Evolutionary conservation across 768 basidiomycete species (phyloP).

Genomic region (Suillus americanus): DNA sequence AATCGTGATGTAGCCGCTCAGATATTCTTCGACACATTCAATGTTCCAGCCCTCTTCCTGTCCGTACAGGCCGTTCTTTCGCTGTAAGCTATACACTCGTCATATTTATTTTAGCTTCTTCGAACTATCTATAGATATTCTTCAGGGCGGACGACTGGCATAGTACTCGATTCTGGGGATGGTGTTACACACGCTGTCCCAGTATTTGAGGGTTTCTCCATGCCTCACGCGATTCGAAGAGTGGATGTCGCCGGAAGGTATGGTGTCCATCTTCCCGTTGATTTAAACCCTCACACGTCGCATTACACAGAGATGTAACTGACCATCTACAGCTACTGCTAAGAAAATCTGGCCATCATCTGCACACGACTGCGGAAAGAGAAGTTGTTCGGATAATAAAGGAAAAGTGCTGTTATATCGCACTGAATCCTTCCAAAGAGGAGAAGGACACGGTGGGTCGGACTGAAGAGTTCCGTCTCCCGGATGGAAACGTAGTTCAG

Average conservation of each 20-base stretch:
- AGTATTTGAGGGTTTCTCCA: conserved; percentile 98
- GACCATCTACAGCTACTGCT: conserved; percentile 93
- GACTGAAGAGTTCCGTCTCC: conserved; percentile 86
- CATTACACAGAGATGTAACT: conserved; percentile 77
- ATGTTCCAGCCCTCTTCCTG: conserved; percentile 95
- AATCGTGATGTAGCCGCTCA: conserved; percentile 97
- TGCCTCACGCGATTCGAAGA: conserved; percentile 96
- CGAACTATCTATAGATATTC: conserved; percentile 69
- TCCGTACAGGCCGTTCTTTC: conserved; percentile 97
- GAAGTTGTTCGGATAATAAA: conserved; percentile 98
- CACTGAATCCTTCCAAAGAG: conserved; percentile 89
- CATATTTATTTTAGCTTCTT: conserved; percentile 11
- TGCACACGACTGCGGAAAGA: conserved; percentile 95
- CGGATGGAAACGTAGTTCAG: conserved; percentile 93
- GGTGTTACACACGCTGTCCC: conserved; percentile 99
- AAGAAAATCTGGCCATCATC: conserved; percentile 90
- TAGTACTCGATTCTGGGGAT: conserved; percentile 97
- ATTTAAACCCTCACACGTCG: conserved; percentile 3
- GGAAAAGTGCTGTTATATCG: conserved; percentile 97
- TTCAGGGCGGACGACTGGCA: conserved; percentile 97
- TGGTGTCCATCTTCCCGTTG: conserved; percentile 17
- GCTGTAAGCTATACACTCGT: conserved; percentile 56
- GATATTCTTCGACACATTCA: conserved; percentile 99
- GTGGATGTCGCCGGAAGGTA: conserved; percentile 96
- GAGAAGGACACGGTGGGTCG: conserved; percentile 85